Evolutionary conservation across 1,284 basidiomycete genomes (phyloP).

Genomic region (Clitocybe nebularis): DNA sequence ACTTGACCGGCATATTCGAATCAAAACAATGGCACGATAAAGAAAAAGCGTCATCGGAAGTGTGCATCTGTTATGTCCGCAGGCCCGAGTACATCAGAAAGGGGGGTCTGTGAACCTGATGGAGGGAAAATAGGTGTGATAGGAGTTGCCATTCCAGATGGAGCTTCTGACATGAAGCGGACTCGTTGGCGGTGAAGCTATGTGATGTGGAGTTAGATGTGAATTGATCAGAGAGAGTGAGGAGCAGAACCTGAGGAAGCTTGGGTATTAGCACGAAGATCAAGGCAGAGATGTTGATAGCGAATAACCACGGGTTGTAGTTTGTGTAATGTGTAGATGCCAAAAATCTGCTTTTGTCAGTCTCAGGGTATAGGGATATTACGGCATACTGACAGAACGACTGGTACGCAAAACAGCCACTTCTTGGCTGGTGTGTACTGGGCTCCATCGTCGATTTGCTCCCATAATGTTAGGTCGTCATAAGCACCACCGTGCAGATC

Average conservation of each 20-base stretch:
- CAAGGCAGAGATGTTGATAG: constrained; percentile 85
- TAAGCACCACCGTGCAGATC: constrained; percentile 89
- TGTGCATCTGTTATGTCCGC: constrained; percentile 33
- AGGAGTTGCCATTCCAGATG: constrained; percentile 64
- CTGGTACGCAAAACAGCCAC: constrained; percentile 91
- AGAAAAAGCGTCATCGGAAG: constrained; percentile 25
- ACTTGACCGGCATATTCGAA: neutral
- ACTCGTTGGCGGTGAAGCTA: constrained; percentile 79
- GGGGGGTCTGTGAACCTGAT: constrained; percentile 39
- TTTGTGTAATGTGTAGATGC: constrained; percentile 98
- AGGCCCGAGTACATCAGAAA: constrained; percentile 26
- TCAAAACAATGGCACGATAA: neutral
- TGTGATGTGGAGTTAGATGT: constrained; percentile 6
- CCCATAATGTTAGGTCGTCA: constrained; percentile 97
- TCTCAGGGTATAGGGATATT: constrained; percentile 9
- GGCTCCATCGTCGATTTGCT: constrained; percentile 98
- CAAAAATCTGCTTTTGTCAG: constrained; percentile 67
- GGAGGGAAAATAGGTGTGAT: constrained; percentile 50
- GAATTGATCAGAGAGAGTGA: constrained; percentile 5
- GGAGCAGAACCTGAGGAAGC: constrained; percentile 70
- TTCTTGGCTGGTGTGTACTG: constrained; percentile 99
- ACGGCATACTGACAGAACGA: constrained; percentile 72
- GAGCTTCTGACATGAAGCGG: constrained; percentile 61
- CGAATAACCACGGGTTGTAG: constrained; percentile 90
- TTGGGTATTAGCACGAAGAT: constrained; percentile 91